phyloP scores from a whole-genome alignment of 345 rosid species.

The Camelina hispida region DNA sequence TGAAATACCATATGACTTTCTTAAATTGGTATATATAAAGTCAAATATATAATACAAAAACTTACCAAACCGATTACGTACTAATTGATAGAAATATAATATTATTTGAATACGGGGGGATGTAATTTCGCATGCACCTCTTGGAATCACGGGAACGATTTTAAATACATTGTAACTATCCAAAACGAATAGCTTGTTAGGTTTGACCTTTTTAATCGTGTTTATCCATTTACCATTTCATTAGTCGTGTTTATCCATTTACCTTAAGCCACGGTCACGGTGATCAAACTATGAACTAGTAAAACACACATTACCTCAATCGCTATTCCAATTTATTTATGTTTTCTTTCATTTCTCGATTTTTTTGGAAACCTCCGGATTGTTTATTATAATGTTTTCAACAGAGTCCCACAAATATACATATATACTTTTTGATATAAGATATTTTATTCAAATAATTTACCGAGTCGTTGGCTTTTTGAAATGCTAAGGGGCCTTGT shows the following conservation, averaged over 20 bases:
- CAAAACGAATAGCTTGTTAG: neutral
- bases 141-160: conserved; percentile 3
- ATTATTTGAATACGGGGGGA: neutral
- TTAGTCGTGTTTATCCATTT: conserved; percentile 21
- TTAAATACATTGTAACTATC: conserved; percentile 2
- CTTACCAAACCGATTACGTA: conserved; percentile 19
- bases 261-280: neutral
- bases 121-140: conserved; percentile 27
- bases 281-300: neutral
- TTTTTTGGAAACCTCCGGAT: neutral
- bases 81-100: neutral
- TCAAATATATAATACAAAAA: conserved; percentile 26
- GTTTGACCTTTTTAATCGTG: conserved; percentile 17
- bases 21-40: conserved; percentile 15
- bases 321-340: neutral
- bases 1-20: conserved; percentile 6
- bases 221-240: conserved; percentile 30
- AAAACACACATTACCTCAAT: neutral
- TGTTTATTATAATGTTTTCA: neutral
- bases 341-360: neutral
- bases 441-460: neutral
- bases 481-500: conserved; percentile 18
- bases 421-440: neutral
- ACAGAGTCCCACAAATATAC: neutral
- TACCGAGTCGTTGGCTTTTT: conserved; percentile 32